Evolutionary conservation across 1,139 yeast genomes (phyloP), one percentile per base, ranked within the genome.

Genomic region (Pichia sp.): DNA sequence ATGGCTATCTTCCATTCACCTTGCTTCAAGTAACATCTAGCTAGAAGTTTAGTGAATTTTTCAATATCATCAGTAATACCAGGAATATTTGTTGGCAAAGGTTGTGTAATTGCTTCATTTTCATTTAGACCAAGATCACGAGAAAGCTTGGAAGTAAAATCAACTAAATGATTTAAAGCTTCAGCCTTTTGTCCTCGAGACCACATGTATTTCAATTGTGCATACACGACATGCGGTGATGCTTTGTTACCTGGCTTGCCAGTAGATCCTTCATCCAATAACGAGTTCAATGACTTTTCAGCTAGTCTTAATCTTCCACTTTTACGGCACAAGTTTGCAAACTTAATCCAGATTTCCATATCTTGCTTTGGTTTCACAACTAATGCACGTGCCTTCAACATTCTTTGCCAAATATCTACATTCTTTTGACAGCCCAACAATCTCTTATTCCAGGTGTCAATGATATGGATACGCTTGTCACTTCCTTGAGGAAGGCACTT

Each of bases 351-450:
- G 82, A 91, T 89, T 55, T 89, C 95, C 95, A 91, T 87, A 66
- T 95, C 98, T 63, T 93, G 96, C 61, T 91, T 88, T 1, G 99
- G 99, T 58, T 87, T 87, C 43, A 93, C 88, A 16, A 95, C 98
- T 53, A 95, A 74, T 0, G 98, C 95, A 52, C 99, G 78, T 1
- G 93, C 96, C 66, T 91, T 88, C 56, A 95, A 76, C 84, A 93
- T 85, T 65, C 98, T 78, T 68, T 93, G 98, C 99, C 99, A 95
- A 23, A 91, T 91, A 70, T 95, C 99, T 47, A 93, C 98, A 70
- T 93, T 93, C 62, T 95, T 79, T 70, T 93, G 99, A 66, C 97
- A 90, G 2, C 99, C 98, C 55, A 89, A 73, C 50, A 95, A 73
- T 62, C 99, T 79, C 48, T 88, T 87, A 66, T 88, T 90, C 99